Percentiles rank a stretch among this genome's conserved stretches.
phyloP scores from a whole-genome alignment of 2,329 filamentous ascomycete species.

The Paradendryphiella salina region DNA sequence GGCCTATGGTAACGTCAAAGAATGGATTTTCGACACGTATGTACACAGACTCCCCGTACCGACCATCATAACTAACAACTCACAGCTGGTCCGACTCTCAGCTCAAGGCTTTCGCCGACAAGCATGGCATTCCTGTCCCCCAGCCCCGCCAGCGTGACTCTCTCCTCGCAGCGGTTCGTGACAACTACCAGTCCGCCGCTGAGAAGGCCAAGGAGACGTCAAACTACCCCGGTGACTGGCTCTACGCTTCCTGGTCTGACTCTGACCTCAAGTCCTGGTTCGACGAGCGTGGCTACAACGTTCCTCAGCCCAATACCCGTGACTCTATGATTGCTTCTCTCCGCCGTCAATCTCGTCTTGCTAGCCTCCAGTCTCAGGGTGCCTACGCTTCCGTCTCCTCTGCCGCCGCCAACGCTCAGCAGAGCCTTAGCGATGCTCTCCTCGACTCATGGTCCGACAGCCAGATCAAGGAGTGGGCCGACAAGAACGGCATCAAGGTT shows the following conservation, averaged over 20 bases:
- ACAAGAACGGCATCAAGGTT: constrained; percentile 86
- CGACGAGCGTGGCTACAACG: constrained; percentile 82
- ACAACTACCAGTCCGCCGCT: constrained; percentile 78
- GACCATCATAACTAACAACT: constrained; percentile 42
- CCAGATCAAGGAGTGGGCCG: constrained; percentile 87
- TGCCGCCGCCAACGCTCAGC: constrained; percentile 63
- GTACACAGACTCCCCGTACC: not conserved
- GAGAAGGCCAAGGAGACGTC: constrained; percentile 75
- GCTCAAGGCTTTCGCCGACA: constrained; percentile 89
- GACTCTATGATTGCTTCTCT: constrained; percentile 88
- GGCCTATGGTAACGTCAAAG: constrained; percentile 72
- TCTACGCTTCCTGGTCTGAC: constrained; percentile 88
- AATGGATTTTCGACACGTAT: constrained; percentile 88
- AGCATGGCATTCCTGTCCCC: constrained; percentile 81
- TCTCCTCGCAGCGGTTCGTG: constrained; percentile 74
- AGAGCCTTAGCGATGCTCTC: constrained; percentile 77
- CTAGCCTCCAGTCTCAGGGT: constrained; percentile 68
- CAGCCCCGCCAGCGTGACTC: constrained; percentile 85
- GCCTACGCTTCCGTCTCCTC: constrained; percentile 51
- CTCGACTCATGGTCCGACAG: constrained; percentile 90
- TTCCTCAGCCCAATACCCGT: constrained; percentile 79
- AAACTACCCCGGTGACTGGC: constrained; percentile 92
- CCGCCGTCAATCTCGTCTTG: constrained; percentile 85
- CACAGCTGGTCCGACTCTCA: constrained; percentile 87
- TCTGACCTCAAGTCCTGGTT: constrained; percentile 94